These are phyloP conservation scores for Geopyxis carbonaria DNA, from an alignment of 495 filamentous ascomycete genomes.

Conservation along the genomic window DNA sequence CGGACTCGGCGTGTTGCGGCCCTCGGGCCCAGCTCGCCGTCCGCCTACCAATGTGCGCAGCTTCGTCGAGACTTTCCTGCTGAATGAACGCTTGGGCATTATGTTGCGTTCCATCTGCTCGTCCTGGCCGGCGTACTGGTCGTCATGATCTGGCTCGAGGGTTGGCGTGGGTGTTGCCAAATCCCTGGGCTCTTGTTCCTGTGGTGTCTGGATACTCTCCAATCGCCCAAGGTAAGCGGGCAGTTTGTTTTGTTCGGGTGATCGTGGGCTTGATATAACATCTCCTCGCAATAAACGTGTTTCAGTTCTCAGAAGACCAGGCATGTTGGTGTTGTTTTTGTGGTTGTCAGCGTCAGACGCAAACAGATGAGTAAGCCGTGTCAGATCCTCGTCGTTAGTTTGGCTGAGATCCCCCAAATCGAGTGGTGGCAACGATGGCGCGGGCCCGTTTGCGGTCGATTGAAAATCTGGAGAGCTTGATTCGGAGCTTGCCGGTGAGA, in stretches of 20 bases:
- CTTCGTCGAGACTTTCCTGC: conserved; percentile 6
- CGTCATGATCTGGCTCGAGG: neutral
- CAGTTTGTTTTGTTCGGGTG: neutral
- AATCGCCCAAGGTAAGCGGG: conserved; percentile 1
- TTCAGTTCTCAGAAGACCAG: too few relatives aligned
- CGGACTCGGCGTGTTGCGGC: neutral
- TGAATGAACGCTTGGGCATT: conserved; percentile 5
- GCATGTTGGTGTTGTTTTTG: too few relatives aligned
- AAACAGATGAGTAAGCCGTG: too few relatives aligned
- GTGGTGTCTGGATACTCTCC: neutral
- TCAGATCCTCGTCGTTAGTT: neutral
- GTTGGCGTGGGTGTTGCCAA: neutral
- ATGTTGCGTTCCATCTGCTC: too few relatives aligned
- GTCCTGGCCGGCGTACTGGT: too few relatives aligned
- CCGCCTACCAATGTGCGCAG: neutral
- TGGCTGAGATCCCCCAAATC: neutral
- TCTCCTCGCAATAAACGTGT: neutral
- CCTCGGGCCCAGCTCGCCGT: neutral
- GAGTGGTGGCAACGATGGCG: neutral
- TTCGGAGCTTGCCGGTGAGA: too few relatives aligned
- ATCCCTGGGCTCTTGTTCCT: neutral
- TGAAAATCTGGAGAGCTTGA: too few relatives aligned
- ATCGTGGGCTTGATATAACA: neutral
- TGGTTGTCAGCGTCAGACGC: too few relatives aligned
- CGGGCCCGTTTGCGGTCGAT: neutral